Conservation (phyloP, 1,284 basidiomycete genomes). For the Rhodotorula sp. region DNA sequence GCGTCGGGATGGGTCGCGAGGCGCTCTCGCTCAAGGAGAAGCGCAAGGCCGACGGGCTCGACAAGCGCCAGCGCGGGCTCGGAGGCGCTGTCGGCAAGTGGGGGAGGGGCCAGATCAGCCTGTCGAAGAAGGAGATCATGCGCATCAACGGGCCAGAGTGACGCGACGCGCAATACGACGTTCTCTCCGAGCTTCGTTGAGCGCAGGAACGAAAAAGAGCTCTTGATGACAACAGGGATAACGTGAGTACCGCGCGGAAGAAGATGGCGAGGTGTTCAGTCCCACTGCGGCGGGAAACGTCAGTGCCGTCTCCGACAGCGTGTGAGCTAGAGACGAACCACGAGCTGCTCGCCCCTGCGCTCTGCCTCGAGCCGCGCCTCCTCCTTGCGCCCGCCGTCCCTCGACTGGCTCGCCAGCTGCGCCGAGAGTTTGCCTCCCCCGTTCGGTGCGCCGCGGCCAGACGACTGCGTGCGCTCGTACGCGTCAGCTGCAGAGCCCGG, state of each 20-base stretch:
- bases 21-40: constrained; percentile 38
- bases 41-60: constrained; percentile 30
- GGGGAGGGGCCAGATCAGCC: constrained; percentile 28
- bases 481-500: no score
- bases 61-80: constrained; percentile 38
- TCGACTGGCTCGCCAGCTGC: constrained; percentile 15
- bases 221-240: not conserved
- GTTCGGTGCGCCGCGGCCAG: constrained; percentile 12
- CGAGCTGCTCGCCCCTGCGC: constrained; percentile 14
- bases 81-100: constrained; percentile 32
- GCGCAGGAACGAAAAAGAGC: no score
- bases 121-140: constrained; percentile 34
- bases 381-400: constrained; percentile 22
- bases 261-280: constrained; percentile 7
- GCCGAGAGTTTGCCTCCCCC: constrained; percentile 18
- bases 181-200: no score
- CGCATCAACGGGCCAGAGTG: constrained; percentile 15
- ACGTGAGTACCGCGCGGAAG: no score
- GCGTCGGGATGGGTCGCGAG: constrained; percentile 17
- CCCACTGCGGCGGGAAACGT: constrained; percentile 16
- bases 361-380: constrained; percentile 27
- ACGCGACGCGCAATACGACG: not conserved
- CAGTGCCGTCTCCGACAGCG: not conserved
- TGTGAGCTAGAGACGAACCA: not conserved
- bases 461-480: no score